Base-by-base conservation (phyloP, 805 yeast species). In the Candida hungchunana region DNA sequence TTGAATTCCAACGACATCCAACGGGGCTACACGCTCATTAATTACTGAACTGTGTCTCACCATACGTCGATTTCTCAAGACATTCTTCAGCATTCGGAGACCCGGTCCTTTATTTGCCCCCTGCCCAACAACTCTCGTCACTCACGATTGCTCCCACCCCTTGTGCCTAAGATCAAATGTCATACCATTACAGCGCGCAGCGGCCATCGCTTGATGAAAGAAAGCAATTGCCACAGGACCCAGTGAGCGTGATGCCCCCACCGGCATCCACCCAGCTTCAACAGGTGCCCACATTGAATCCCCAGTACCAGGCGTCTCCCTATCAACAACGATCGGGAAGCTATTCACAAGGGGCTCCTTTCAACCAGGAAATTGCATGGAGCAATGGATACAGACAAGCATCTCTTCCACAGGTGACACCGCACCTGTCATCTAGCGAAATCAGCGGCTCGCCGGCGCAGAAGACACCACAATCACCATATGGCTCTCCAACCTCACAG, bases 401-500 rank as follows among this genome's bases (percentile, higher is more conserved):
- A 11, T 40, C 42, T 3, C 44, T 47, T 20, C 49, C 46, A 3
- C 37, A 47, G 21, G 28, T 39, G 18, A 40, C 52, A 2, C 54
- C 57, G n/a, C 45, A 47, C 11, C 13, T 46, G 19, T 27, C 41
- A 6, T 37, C 38, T 6, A 26, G 43, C 22, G 24, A 8, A 22
- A 7, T 6, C 35, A 6, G 11, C 47, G 4, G 31, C 41, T 8
- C 20, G 26, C 5, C 37, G 18, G 2, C 30, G 26, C 16, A 25
- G 29, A 29, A 36, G 31, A 18, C 30, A n/a, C n/a, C 34, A 25
- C 23, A 15, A 5, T 51, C 57, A 1, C 57, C 59, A 1, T 52
- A 36, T 37, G 52, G 56, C 8, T 54, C 59, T 5, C 58, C 59
- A 12, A 51, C 55, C 2, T 44, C 46, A 17, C 54, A 51, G 18